Conservation (phyloP, 495 filamentous ascomycete genomes). For the Penicillium odoratum region DNA sequence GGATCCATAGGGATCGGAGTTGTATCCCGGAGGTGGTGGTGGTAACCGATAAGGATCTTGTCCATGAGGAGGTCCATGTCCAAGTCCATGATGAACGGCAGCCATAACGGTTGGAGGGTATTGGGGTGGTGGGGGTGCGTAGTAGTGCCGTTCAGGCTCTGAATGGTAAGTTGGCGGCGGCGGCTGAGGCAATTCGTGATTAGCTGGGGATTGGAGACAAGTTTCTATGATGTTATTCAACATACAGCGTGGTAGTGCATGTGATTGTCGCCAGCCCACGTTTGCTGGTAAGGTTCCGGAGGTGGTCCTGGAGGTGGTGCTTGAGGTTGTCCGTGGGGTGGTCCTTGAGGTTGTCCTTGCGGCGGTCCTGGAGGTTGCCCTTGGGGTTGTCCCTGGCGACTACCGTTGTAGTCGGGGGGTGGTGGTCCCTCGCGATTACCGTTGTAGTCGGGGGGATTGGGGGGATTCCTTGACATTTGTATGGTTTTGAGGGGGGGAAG, state of each 20-base stretch:
- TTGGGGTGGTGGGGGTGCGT: slow-evolving; percentile 37
- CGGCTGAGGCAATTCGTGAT: too few species aligned
- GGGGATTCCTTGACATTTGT: slow-evolving; percentile 52
- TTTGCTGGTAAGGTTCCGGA: slow-evolving; percentile 38
- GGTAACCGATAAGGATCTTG: slow-evolving; percentile 41
- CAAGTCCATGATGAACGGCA: slow-evolving; percentile 31
- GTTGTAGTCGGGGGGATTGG: slow-evolving; percentile 11
- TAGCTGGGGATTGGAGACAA: too few species aligned
- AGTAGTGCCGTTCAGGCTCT: slow-evolving; percentile 40
- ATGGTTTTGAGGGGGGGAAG: slow-evolving; percentile 13
- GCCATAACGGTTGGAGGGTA: slow-evolving; percentile 37
- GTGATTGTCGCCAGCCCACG: slow-evolving; percentile 49
- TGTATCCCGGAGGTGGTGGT: slow-evolving; percentile 40
- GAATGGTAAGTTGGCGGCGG: slow-evolving; percentile 20
- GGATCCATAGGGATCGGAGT: slow-evolving; percentile 46
- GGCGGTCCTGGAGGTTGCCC: too few species aligned
- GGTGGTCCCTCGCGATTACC: too few species aligned
- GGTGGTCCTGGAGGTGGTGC: too few species aligned
- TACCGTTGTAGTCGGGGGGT: too few species aligned
- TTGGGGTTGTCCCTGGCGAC: too few species aligned
- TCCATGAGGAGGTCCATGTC: neutral
- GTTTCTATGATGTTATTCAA: too few species aligned
- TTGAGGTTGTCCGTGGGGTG: too few species aligned
- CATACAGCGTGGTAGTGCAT: too few species aligned
- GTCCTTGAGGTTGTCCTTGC: too few species aligned